These are phyloP conservation scores for Sideroxylon spinosum DNA, from an alignment of 179 eudicot genomes.

Conservation along the genomic window DNA sequence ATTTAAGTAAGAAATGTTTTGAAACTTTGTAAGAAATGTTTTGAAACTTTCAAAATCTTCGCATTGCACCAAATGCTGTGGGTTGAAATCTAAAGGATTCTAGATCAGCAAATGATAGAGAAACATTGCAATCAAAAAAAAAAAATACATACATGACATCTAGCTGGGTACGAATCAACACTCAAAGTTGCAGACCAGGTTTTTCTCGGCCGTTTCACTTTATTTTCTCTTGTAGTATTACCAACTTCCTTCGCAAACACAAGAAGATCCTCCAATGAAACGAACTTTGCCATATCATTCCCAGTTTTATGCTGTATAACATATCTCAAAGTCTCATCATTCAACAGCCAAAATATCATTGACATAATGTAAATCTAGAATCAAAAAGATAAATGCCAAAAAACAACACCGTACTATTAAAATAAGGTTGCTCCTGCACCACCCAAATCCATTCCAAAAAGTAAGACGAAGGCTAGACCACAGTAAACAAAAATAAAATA, in stretches of 20 bases:
- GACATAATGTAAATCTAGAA: not conserved
- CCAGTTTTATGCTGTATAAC: slow-evolving; percentile 44
- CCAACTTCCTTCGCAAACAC: slow-evolving; percentile 33
- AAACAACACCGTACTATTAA: not conserved
- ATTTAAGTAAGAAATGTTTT: not conserved
- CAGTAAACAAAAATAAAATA: not conserved
- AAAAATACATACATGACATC: slow-evolving; percentile 55
- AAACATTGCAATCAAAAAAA: not conserved
- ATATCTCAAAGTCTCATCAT: slow-evolving; percentile 11
- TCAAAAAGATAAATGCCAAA: not conserved
- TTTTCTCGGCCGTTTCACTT: slow-evolving; percentile 36
- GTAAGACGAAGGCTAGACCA: not conserved
- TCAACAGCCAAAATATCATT: slow-evolving; percentile 13
- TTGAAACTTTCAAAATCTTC: not conserved
- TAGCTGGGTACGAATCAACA: slow-evolving; percentile 34
- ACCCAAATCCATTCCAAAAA: not conserved
- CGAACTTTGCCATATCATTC: slow-evolving; percentile 21
- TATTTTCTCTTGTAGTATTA: slow-evolving; percentile 22
- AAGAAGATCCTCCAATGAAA: slow-evolving; percentile 50
- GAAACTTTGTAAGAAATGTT: too few species aligned
- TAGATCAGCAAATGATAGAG: not conserved
- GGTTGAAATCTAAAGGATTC: slow-evolving; percentile 2
- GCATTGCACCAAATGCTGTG: not conserved
- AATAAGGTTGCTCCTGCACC: not conserved
- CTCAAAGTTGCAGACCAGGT: slow-evolving; percentile 29